phyloP scores from a whole-genome alignment of 805 yeast genomes.

The Ogataea neopini region DNA sequence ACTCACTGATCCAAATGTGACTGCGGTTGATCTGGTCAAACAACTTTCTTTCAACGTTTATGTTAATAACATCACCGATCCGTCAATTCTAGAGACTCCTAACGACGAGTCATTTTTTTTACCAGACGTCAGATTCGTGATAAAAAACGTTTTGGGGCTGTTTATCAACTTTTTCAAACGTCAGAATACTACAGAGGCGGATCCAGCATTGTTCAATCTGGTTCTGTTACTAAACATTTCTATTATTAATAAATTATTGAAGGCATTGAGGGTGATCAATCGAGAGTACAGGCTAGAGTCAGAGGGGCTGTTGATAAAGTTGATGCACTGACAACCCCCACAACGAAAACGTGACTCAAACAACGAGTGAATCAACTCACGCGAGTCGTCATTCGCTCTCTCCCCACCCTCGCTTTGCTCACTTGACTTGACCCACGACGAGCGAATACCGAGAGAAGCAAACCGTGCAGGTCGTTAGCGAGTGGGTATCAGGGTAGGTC shows the following conservation, averaged over 20 bases:
- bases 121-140: conserved; percentile 32
- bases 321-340: conserved; percentile 16
- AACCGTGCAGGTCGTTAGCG: too few relatives aligned
- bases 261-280: conserved; percentile 29
- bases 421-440: too few relatives aligned
- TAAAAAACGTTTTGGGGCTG: conserved; percentile 32
- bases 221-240: conserved; percentile 31
- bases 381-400: too few relatives aligned
- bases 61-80: conserved; percentile 26
- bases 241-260: conserved; percentile 31
- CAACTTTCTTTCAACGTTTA: conserved; percentile 30
- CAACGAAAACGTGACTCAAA: too few relatives aligned
- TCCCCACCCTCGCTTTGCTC: too few relatives aligned
- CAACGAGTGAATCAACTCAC: too few relatives aligned
- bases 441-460: too few relatives aligned
- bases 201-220: conserved; percentile 21
- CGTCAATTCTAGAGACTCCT: conserved; percentile 2
- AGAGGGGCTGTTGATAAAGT: conserved; percentile 15
- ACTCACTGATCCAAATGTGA: conserved; percentile 18
- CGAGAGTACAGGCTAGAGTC: conserved; percentile 18
- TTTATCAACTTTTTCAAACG: conserved; percentile 27
- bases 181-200: conserved; percentile 4
- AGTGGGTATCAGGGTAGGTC: too few relatives aligned
- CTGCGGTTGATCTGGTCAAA: conserved; percentile 10
- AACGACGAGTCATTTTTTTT: conserved; percentile 19